A percentile compares a stretch with the other conserved stretches of the same genome.
These are phyloP conservation scores for Tanacetum coccineum DNA, from an alignment of 129 eudicot species.

Conservation along the genomic window DNA sequence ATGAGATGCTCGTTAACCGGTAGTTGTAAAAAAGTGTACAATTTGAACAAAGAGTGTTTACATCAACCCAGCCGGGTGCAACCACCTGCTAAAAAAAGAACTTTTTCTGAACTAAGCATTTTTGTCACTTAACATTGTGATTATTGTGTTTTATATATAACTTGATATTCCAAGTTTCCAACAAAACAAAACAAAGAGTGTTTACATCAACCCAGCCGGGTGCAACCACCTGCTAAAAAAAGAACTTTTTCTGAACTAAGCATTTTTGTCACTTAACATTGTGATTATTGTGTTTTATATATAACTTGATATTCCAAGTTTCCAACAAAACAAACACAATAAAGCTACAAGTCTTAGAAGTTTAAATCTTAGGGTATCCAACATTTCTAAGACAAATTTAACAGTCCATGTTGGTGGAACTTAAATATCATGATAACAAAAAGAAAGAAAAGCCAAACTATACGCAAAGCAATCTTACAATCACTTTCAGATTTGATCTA, in stretches of 20 bases:
- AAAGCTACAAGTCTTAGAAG: conserved; percentile 2
- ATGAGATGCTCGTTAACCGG: too few relatives aligned
- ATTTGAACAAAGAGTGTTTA: too few relatives aligned
- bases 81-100: too few relatives aligned
- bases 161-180: not conserved
- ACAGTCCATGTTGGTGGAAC: conserved; percentile 3
- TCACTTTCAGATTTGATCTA: conserved; percentile 30
- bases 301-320: conserved; percentile 10
- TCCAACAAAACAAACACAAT: conserved; percentile 8
- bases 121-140: not conserved
- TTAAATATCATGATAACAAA: conserved; percentile 4
- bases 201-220: too few relatives aligned
- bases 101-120: too few relatives aligned
- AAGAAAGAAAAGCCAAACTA: conserved; percentile 1
- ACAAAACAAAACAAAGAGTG: not conserved
- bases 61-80: too few relatives aligned
- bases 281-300: too few relatives aligned
- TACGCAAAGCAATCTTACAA: conserved; percentile 34
- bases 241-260: too few relatives aligned
- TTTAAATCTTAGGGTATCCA: conserved; percentile 9
- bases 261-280: not conserved
- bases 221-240: too few relatives aligned
- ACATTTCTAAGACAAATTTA: conserved; percentile 4
- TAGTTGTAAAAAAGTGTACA: too few relatives aligned
- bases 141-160: not conserved